Conservation (phyloP, 1,284 basidiomycete species). For the Leccinum griseonigrum region DNA sequence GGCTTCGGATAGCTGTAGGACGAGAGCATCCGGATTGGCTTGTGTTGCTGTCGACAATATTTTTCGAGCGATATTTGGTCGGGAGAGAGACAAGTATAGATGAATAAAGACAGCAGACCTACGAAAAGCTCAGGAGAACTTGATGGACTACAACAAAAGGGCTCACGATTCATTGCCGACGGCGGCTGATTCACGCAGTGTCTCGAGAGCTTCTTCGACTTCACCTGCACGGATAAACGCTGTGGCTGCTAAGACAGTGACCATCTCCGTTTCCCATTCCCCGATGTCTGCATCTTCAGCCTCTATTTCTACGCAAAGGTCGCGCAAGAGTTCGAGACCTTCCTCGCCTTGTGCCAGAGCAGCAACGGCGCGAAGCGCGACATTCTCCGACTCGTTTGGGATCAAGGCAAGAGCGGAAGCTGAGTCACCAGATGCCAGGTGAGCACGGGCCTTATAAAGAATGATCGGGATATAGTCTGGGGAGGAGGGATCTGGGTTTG, state of each 20-base stretch:
- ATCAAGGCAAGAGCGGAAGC: constrained; percentile 53
- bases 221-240: constrained; percentile 84
- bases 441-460: constrained; percentile 82
- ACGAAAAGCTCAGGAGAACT: not conserved
- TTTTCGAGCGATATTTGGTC: constrained; percentile 83
- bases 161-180: constrained; percentile 55
- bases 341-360: constrained; percentile 68
- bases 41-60: constrained; percentile 79
- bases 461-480: constrained; percentile 63
- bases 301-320: constrained; percentile 83
- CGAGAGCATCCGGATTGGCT: constrained; percentile 86
- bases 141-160: constrained; percentile 4
- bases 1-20: constrained; percentile 88
- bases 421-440: constrained; percentile 74
- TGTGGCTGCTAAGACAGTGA: constrained; percentile 78
- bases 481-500: constrained; percentile 59
- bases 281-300: constrained; percentile 67
- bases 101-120: constrained; percentile 83
- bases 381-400: constrained; percentile 58
- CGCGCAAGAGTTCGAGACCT: constrained; percentile 78
- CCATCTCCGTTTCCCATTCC: constrained; percentile 64
- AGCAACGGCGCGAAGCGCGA: constrained; percentile 68
- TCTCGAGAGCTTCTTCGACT: constrained; percentile 88
- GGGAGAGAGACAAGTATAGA: constrained; percentile 82
- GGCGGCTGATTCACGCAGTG: constrained; percentile 73